phyloP scores from a whole-genome alignment of 2,329 filamentous ascomycete genomes.

The Xylariaceae sp. region DNA sequence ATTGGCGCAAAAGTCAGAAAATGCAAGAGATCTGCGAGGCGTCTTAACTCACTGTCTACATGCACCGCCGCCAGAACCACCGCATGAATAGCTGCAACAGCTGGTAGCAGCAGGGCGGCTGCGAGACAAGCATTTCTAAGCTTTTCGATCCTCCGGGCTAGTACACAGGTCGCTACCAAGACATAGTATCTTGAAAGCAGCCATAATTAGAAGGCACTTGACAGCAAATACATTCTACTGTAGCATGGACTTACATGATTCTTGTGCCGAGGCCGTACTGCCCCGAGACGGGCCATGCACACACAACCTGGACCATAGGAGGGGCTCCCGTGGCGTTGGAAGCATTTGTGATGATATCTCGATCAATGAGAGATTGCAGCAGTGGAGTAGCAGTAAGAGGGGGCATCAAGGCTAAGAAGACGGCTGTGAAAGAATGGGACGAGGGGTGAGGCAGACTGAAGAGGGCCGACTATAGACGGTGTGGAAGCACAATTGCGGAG shows the following conservation, averaged over 20 bases:
- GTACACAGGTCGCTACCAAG: conserved; percentile 65
- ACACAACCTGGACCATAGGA: conserved; percentile 43
- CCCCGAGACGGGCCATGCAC: conserved; percentile 50
- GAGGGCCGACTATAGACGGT: background rate
- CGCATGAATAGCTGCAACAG: conserved; percentile 67
- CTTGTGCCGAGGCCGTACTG: conserved; percentile 50
- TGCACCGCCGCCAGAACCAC: conserved; percentile 66
- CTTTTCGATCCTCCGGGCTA: conserved; percentile 67
- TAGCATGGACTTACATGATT: conserved; percentile 41
- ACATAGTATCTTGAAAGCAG: conserved; percentile 59
- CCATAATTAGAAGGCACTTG: conserved; percentile 5
- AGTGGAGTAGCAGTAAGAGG: conserved; percentile 42
- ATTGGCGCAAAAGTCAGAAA: conserved; percentile 3
- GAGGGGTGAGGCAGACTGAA: conserved; percentile 8
- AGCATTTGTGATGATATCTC: conserved; percentile 17
- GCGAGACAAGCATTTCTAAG: conserved; percentile 67
- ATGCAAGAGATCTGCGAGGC: background rate
- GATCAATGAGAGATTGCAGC: conserved; percentile 34
- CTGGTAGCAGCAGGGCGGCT: conserved; percentile 66
- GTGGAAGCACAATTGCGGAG: conserved; percentile 22
- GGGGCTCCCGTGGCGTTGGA: conserved; percentile 33
- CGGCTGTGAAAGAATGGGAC: conserved; percentile 8
- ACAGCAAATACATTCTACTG: background rate
- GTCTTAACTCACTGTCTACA: conserved; percentile 54
- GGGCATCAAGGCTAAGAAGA: conserved; percentile 40